Evolutionary conservation across 2,329 filamentous ascomycete genomes (phyloP).

Genomic region (Trichoderma hamatum): DNA sequence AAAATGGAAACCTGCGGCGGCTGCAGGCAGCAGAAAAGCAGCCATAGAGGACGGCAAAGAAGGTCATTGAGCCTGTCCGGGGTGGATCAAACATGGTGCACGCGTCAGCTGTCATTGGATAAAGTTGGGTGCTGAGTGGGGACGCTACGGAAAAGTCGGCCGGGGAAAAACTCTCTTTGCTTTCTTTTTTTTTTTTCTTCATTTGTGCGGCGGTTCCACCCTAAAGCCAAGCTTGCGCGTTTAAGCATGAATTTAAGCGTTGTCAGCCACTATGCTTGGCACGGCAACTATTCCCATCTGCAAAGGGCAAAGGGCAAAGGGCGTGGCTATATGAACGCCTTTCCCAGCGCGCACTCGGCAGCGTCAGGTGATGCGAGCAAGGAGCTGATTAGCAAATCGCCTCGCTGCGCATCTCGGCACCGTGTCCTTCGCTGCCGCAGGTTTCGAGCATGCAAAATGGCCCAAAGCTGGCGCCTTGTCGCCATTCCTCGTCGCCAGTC

Average conservation of each 20-base stretch:
- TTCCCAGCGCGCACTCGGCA: neutral
- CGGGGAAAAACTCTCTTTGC: constrained; percentile 12
- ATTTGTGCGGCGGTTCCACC: constrained; percentile 23
- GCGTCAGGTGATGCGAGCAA: neutral
- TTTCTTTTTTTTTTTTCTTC: neutral
- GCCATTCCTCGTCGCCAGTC: constrained; percentile 8
- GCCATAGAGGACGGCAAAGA: neutral
- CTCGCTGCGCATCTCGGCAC: neutral
- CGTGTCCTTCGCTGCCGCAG: neutral
- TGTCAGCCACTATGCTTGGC: constrained; percentile 51
- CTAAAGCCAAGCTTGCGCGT: constrained; percentile 35
- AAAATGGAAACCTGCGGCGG: neutral
- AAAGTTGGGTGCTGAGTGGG: neutral
- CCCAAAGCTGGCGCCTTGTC: neutral
- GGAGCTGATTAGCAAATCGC: neutral
- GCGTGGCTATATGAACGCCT: constrained; percentile 1
- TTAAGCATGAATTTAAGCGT: constrained; percentile 58
- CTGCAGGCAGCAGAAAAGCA: neutral
- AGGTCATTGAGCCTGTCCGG: neutral
- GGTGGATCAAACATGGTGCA: neutral
- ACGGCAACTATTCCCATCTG: constrained; percentile 32
- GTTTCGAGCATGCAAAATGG: neutral
- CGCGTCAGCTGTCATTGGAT: neutral
- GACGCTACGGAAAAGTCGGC: constrained; percentile 27
- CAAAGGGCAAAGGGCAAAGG: neutral